Evolutionary conservation across 257 asterid genomes (phyloP).

Genomic region (Parsonsia alboflavescens): DNA sequence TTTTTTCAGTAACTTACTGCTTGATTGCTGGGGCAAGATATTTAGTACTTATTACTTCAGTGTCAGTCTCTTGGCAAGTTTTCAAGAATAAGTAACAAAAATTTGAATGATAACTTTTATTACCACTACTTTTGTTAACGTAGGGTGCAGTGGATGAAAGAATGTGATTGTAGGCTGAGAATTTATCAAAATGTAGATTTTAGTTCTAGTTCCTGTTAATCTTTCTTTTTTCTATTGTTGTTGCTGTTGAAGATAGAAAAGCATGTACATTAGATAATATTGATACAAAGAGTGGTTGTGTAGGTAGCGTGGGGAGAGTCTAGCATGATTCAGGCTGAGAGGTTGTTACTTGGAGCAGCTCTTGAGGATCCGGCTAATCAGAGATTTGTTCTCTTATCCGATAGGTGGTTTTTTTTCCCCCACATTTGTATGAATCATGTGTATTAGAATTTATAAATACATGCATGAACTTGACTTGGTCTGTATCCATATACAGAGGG

Average conservation of each 20-base stretch:
- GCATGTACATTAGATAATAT: background rate
- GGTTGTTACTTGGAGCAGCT: slow-evolving; percentile 74
- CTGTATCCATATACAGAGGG: background rate
- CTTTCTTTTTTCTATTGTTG: background rate
- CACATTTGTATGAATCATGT: slow-evolving; percentile 1
- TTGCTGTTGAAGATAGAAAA: background rate
- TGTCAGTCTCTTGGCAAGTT: background rate
- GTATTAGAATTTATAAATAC: background rate
- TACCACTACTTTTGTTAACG: background rate
- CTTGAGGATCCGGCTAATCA: slow-evolving; percentile 85
- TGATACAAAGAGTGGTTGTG: slow-evolving; percentile 26
- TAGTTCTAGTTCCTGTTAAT: background rate
- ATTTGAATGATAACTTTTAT: background rate
- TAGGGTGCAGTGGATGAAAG: background rate
- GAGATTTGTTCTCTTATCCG: slow-evolving; percentile 93
- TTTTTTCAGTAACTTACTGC: slow-evolving; percentile 9
- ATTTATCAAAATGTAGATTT: background rate
- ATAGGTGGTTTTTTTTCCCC: slow-evolving; percentile 59
- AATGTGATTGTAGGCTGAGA: background rate
- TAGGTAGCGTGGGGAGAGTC: slow-evolving; percentile 99
- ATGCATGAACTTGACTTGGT: background rate
- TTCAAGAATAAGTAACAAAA: background rate
- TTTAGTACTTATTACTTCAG: background rate
- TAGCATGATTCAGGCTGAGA: slow-evolving; percentile 96
- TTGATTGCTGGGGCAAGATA: slow-evolving; percentile 10